Evolutionary conservation across 768 basidiomycete species (phyloP).

Genomic region (Auriculariales sp.): DNA sequence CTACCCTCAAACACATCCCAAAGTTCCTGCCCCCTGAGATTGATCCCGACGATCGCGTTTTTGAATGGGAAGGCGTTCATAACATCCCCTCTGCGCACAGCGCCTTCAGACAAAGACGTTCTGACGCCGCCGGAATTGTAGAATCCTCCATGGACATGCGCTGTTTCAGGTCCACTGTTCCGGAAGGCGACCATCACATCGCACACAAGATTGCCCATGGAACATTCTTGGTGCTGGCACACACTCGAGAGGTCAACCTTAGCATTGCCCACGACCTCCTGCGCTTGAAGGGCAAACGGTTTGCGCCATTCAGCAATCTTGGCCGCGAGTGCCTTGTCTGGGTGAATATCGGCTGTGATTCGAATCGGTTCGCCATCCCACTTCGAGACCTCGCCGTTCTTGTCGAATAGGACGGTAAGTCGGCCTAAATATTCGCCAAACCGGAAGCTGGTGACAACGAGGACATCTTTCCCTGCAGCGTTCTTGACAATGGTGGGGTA

Average conservation of each 20-base stretch:
- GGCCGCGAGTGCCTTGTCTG: slow-evolving; percentile 22
- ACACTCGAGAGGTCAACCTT: slow-evolving; percentile 19
- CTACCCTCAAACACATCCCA: slow-evolving; percentile 30
- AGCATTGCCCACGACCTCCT: slow-evolving; percentile 23
- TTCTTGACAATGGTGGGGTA: slow-evolving; percentile 32
- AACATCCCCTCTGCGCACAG: slow-evolving; percentile 24
- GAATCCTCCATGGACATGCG: slow-evolving; percentile 18
- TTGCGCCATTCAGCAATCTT: slow-evolving; percentile 25
- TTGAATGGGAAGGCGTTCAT: slow-evolving; percentile 30
- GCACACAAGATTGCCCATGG: slow-evolving; percentile 26
- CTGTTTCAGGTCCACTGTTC: slow-evolving; percentile 9
- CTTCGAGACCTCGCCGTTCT: slow-evolving; percentile 21
- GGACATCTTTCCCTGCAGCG: slow-evolving; percentile 30
- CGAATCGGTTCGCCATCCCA: slow-evolving; percentile 28
- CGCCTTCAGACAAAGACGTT: slow-evolving; percentile 22
- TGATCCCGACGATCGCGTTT: slow-evolving; percentile 24
- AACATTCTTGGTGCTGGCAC: slow-evolving; percentile 27
- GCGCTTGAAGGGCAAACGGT: slow-evolving; percentile 22
- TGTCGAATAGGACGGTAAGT: slow-evolving; percentile 28
- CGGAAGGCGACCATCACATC: slow-evolving; percentile 28
- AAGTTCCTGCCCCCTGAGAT: slow-evolving; percentile 25
- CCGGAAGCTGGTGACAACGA: slow-evolving; percentile 28
- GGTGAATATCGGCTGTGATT: slow-evolving; percentile 21
- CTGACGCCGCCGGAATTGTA: slow-evolving; percentile 31
- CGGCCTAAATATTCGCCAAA: slow-evolving; percentile 33